Base-by-base conservation (phyloP, 306 rosid genomes). In the Sphenostylis stenocarpa region DNA sequence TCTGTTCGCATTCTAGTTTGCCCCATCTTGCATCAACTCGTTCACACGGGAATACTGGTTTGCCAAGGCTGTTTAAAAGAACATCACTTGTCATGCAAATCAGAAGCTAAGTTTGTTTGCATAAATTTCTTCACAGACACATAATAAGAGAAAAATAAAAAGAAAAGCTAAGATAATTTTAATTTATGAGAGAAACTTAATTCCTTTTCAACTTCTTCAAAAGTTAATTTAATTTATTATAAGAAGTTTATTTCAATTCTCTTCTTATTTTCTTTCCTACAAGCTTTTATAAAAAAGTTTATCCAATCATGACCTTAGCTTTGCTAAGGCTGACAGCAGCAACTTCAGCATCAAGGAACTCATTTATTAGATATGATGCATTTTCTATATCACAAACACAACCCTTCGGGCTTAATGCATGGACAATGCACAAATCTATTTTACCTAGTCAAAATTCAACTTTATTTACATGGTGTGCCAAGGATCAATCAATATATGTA, bases 1-100 rank as follows among this genome's bases (percentile, higher is more conserved):
- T 91, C 78, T 84, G 85, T 84, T 89, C 93, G 20, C 98, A 94
- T 24, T 94, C 98, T 72, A 92, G 67, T 82, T 92, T 92, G 38
- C 98, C 98, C 97, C 98, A 94, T 73, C 97, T 87, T 80, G 97
- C 98, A 80, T 90, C 95, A 44, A 92, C 89, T 51, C 96, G 86
- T 73, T 90, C 96, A 47, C 96, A 88, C 2, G 96, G 92, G 72
- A 95, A 95, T 77, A 74, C 73, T 1, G 85, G 87, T 78, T 95
- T 95, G 70, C 85, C 88, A 12, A 95, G 84, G 88, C 98, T 92
- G 96, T 36, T 49, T 62, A 72, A 17, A 45, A 60, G 14, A 39
- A 72, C 10, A 41, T 3, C 26, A 71, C 65, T 24, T 78, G 55
- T 34, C 69, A 49, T 56, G 67, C 45, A 60, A 82, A 67, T 45